Evolutionary conservation across 2,329 filamentous ascomycete genomes (phyloP).

Genomic region (Sarocladiaceae sp.): DNA sequence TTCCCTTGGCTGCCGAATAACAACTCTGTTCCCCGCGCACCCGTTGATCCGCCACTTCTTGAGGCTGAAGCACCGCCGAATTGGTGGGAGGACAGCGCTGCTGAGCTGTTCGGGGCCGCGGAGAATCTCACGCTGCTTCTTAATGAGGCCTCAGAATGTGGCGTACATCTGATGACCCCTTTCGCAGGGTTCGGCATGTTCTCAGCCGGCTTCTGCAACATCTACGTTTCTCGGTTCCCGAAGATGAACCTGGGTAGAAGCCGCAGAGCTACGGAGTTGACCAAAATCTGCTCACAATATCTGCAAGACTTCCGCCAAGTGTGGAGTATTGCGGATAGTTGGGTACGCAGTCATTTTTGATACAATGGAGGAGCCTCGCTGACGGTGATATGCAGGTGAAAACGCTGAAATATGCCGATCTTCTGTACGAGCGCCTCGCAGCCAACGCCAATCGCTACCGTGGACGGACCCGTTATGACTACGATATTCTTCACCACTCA

Average conservation of each 20-base stretch:
- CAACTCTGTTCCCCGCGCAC: slow-evolving; percentile 27
- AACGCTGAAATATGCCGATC: slow-evolving; percentile 19
- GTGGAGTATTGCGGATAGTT: slow-evolving; percentile 23
- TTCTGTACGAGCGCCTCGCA: slow-evolving; percentile 19
- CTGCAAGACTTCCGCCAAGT: slow-evolving; percentile 20
- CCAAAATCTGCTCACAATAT: slow-evolving; percentile 20
- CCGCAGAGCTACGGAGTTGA: slow-evolving; percentile 14
- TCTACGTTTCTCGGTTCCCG: slow-evolving; percentile 33
- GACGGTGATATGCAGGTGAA: slow-evolving; percentile 13
- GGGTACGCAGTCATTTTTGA: slow-evolving; percentile 14
- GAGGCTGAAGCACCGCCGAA: slow-evolving; percentile 29
- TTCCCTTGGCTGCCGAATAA: slow-evolving; percentile 35
- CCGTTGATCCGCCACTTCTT: slow-evolving; percentile 32
- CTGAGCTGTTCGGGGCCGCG: slow-evolving; percentile 28
- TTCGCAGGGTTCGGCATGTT: slow-evolving; percentile 41
- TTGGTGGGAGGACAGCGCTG: slow-evolving; percentile 33
- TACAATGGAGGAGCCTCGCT: not conserved
- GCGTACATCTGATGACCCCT: slow-evolving; percentile 29
- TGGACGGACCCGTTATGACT: slow-evolving; percentile 21
- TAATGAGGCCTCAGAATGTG: slow-evolving; percentile 30
- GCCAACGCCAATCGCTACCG: slow-evolving; percentile 18
- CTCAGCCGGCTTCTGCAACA: slow-evolving; percentile 34
- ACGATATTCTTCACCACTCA: slow-evolving; percentile 23
- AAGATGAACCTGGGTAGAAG: slow-evolving; percentile 32
- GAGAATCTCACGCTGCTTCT: slow-evolving; percentile 29